These are phyloP conservation scores for Cyberlindnera nakhonratchasimensis DNA, from an alignment of 805 yeast genomes.

Conservation along the genomic window DNA sequence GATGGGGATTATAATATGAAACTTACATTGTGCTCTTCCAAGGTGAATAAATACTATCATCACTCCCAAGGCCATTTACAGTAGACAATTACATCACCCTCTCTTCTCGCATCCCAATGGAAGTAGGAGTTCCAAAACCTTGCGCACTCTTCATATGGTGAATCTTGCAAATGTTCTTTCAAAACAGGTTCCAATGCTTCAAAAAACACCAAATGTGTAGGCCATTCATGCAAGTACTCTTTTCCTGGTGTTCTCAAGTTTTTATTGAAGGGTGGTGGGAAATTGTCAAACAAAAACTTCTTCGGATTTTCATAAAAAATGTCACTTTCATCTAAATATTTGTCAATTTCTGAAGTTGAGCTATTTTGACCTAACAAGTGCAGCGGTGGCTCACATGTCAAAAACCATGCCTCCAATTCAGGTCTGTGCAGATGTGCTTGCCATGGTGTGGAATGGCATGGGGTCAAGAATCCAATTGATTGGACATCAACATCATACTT, in stretches of 20 bases:
- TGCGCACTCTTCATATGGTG: conserved; percentile 43
- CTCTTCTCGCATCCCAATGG: conserved; percentile 83
- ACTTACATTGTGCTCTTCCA: too few relatives aligned
- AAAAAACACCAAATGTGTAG: conserved; percentile 69
- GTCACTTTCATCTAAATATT: conserved; percentile 86
- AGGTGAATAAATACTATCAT: background rate
- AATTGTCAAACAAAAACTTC: conserved; percentile 49
- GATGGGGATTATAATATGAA: background rate
- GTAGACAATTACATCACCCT: conserved; percentile 75
- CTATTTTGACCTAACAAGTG: conserved; percentile 32
- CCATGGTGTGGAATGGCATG: conserved; percentile 98
- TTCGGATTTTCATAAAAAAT: conserved; percentile 66
- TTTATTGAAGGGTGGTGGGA: conserved; percentile 39
- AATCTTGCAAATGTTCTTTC: conserved; percentile 36
- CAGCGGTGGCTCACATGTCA: conserved; percentile 90
- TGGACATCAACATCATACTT: conserved; percentile 38
- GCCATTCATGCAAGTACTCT: conserved; percentile 51
- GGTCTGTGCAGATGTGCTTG: conserved; percentile 74
- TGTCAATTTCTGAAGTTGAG: conserved; percentile 32
- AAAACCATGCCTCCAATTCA: conserved; percentile 58
- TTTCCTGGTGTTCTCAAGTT: conserved; percentile 25
- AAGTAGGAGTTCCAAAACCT: conserved; percentile 73
- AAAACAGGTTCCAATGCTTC: conserved; percentile 53
- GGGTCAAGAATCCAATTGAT: conserved; percentile 80
- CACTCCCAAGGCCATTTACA: conserved; percentile 37